phyloP scores from a whole-genome alignment of 1,284 basidiomycete species.

The Ustilago vetiveriae region DNA sequence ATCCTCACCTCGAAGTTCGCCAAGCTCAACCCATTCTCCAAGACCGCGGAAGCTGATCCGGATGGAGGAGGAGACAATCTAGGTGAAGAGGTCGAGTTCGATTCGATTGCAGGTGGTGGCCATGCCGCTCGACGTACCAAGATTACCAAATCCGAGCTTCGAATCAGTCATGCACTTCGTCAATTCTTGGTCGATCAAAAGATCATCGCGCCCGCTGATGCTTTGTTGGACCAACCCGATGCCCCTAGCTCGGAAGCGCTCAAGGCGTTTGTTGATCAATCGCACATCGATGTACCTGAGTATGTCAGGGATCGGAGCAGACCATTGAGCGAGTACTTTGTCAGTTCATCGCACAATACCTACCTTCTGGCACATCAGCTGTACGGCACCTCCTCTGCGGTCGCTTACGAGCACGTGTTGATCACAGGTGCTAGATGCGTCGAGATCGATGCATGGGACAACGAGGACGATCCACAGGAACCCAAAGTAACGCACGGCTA shows the following conservation, averaged over 20 bases:
- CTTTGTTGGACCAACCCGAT: constrained; percentile 17
- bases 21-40: constrained; percentile 54
- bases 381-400: constrained; percentile 72
- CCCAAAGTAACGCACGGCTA: constrained; percentile 73
- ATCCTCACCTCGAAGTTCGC: constrained; percentile 51
- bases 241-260: constrained; percentile 30
- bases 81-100: constrained; percentile 54
- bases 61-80: constrained; percentile 53
- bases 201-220: constrained; percentile 36
- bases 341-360: constrained; percentile 72
- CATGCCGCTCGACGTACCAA: constrained; percentile 49
- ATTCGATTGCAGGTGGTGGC: constrained; percentile 58
- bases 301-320: constrained; percentile 50
- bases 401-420: constrained; percentile 73
- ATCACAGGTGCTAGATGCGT: constrained; percentile 73
- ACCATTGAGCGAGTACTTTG: constrained; percentile 57
- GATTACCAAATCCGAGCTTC: constrained; percentile 50
- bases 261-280: constrained; percentile 40
- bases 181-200: constrained; percentile 42
- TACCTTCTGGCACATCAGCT: constrained; percentile 75
- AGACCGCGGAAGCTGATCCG: constrained; percentile 35
- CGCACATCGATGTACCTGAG: constrained; percentile 51
- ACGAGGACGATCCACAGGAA: constrained; percentile 69
- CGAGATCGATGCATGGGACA: constrained; percentile 77
- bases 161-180: constrained; percentile 53